phyloP scores from a whole-genome alignment of 192 early-diverging fungal genomes.

The Chytriomyces sp. region DNA sequence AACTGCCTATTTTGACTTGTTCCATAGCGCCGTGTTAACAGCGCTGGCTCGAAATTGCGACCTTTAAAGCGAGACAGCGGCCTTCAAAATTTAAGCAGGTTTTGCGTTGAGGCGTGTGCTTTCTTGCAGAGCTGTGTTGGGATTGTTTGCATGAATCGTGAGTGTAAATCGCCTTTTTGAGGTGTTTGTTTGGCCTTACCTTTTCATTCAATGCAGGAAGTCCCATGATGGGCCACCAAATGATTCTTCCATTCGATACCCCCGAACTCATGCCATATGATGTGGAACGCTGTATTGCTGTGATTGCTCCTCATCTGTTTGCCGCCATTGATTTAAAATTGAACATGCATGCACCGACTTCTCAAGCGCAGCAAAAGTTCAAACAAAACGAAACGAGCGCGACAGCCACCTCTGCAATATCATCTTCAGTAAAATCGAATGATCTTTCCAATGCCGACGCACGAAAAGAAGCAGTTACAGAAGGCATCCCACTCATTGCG shows the following conservation, averaged over 20 bases:
- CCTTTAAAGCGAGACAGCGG: conserved; percentile 1
- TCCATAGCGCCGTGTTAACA: conserved; percentile 17
- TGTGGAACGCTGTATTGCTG: conserved; percentile 18
- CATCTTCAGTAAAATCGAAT: too few species aligned
- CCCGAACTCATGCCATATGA: conserved; percentile 26
- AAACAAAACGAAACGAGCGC: too few species aligned
- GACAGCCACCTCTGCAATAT: too few species aligned
- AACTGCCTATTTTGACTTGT: conserved; percentile 30
- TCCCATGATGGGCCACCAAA: conserved; percentile 2
- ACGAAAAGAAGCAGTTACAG: too few species aligned
- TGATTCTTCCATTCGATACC: conserved; percentile 34
- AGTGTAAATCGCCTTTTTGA: neutral
- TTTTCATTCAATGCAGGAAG: neutral
- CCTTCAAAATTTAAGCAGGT: conserved; percentile 4
- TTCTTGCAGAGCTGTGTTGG: conserved; percentile 34
- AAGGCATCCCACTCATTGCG: too few species aligned
- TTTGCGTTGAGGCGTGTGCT: conserved; percentile 31
- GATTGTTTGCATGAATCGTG: conserved; percentile 23
- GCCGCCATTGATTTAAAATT: conserved; percentile 15
- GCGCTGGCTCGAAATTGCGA: conserved; percentile 33
- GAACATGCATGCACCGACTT: neutral
- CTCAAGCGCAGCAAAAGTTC: too few species aligned
- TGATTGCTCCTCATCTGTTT: conserved; percentile 23
- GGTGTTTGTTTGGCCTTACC: neutral
- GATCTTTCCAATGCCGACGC: too few species aligned